These are phyloP conservation scores for Colletotrichum spinosum DNA, from an alignment of 2,329 filamentous ascomycete genomes.

Conservation along the genomic window DNA sequence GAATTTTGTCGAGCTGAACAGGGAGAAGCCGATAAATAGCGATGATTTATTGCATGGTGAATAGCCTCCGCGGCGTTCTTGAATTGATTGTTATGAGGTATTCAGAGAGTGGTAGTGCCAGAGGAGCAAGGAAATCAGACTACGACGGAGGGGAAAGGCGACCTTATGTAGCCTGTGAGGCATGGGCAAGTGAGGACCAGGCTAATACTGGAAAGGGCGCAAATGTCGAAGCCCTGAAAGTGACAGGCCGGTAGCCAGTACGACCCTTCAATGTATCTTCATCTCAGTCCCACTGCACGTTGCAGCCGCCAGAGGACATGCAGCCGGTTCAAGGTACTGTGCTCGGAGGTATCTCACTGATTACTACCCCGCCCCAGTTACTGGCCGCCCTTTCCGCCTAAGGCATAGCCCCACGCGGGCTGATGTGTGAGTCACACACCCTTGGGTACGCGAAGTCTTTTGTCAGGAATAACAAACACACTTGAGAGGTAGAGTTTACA, in stretches of 20 bases:
- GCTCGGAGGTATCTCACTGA: no score
- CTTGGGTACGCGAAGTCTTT: no score
- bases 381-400: no score
- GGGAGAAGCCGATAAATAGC: constrained; percentile 5
- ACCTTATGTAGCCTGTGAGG: constrained; percentile 31
- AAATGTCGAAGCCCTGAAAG: constrained; percentile 23
- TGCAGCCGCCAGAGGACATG: no score
- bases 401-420: no score
- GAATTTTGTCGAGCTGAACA: constrained; percentile 34
- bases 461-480: no score
- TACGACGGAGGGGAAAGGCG: not conserved
- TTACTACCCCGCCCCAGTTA: no score
- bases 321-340: no score
- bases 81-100: constrained; percentile 65
- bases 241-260: no score
- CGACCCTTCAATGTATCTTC: no score
- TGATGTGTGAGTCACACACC: constrained; percentile 37
- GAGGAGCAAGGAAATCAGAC: constrained; percentile 46
- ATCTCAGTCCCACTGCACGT: no score
- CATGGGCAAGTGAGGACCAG: constrained; percentile 9
- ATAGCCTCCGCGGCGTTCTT: constrained; percentile 8
- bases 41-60: constrained; percentile 33
- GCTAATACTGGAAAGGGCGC: constrained; percentile 27
- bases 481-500: no score
- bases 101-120: constrained; percentile 54